Evolutionary conservation across 495 filamentous ascomycete genomes (phyloP).

Genomic region (Annulohypoxylon moriforme): DNA sequence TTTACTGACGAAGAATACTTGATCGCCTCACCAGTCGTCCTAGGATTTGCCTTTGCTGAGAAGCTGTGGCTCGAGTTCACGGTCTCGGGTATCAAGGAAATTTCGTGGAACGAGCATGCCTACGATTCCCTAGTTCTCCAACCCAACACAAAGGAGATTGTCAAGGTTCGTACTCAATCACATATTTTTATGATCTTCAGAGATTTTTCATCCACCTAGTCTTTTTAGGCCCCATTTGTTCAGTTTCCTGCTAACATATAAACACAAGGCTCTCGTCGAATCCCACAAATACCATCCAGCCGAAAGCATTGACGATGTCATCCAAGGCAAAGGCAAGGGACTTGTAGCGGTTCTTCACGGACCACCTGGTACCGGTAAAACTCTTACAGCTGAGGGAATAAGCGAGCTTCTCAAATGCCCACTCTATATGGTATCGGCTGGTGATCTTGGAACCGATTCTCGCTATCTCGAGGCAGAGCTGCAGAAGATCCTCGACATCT

Average conservation of each 20-base stretch:
- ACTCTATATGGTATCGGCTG: constrained; percentile 65
- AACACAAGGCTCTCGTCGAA: constrained; percentile 71
- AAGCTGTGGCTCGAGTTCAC: constrained; percentile 94
- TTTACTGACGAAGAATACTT: constrained; percentile 90
- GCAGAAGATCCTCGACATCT: constrained; percentile 62
- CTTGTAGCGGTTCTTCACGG: constrained; percentile 71
- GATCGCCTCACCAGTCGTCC: constrained; percentile 87
- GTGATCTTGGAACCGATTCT: constrained; percentile 65
- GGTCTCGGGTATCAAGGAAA: constrained; percentile 83
- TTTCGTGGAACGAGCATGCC: constrained; percentile 83
- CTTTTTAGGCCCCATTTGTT: not conserved
- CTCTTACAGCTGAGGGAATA: constrained; percentile 66
- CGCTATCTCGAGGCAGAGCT: constrained; percentile 63
- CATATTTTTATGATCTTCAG: not conserved
- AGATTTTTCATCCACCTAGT: not conserved
- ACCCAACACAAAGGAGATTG: constrained; percentile 79
- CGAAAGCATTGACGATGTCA: constrained; percentile 85
- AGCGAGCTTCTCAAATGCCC: constrained; percentile 65
- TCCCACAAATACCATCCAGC: constrained; percentile 83
- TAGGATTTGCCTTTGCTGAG: constrained; percentile 93
- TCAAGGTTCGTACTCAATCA: constrained; percentile 57
- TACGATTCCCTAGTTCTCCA: constrained; percentile 83
- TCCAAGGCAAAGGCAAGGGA: constrained; percentile 72
- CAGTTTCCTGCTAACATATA: constrained; percentile 23
- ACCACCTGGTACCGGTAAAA: constrained; percentile 69